Percentiles rank a stretch among this genome's conserved stretches.
These are phyloP conservation scores for Delonix regia DNA, from an alignment of 306 rosid genomes.

Conservation along the genomic window DNA sequence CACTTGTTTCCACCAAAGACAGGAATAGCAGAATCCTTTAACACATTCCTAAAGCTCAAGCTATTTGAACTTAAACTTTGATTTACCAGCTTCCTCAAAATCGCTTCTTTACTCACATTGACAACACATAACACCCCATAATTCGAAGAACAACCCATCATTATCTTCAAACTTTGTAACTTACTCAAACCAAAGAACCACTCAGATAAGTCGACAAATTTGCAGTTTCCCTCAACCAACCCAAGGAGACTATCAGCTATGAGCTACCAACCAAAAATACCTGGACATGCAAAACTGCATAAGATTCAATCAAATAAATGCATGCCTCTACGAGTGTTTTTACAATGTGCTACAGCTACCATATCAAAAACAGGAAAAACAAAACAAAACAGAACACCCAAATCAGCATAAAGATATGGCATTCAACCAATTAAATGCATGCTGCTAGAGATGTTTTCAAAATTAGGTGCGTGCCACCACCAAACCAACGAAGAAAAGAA, in stretches of 20 bases:
- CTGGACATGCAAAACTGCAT: neutral
- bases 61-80: constrained; percentile 39
- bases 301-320: no score
- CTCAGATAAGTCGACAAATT: constrained; percentile 50
- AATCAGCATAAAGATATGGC: no score
- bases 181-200: constrained; percentile 24
- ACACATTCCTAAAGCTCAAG: constrained; percentile 48
- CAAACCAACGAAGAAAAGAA: neutral
- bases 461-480: neutral
- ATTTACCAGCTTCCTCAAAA: constrained; percentile 48
- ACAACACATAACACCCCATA: constrained; percentile 48
- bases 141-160: constrained; percentile 60
- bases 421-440: no score
- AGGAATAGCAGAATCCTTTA: constrained; percentile 51
- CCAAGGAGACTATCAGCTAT: constrained; percentile 12
- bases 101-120: constrained; percentile 45
- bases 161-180: constrained; percentile 31
- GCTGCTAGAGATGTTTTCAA: neutral
- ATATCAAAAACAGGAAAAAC: no score
- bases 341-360: neutral
- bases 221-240: constrained; percentile 24
- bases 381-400: no score
- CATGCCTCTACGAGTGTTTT: neutral
- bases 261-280: neutral
- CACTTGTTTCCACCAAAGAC: constrained; percentile 37